Base-by-base conservation (phyloP, 2,329 filamentous ascomycete species). In the Byssochlamys sp. region DNA sequence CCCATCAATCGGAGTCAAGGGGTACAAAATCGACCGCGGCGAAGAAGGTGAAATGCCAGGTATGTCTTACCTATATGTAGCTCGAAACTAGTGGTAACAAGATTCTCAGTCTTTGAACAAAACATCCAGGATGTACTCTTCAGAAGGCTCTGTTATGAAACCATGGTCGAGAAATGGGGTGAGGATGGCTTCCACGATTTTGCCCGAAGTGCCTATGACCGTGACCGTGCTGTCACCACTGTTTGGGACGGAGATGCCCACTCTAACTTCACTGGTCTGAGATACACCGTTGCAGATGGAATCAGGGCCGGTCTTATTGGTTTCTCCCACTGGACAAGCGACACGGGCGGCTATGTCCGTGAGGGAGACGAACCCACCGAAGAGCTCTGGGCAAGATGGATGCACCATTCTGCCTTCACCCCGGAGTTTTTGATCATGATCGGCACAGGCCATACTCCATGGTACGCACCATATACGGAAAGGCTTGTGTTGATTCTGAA, bases 1-100 rank as follows among this genome's bases (percentile, higher is more conserved):
- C 56, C 61, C 71, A n/a, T 57, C 60, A 5, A 59, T 71, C 3
- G 72, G 72, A 11, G 68, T 73, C 9, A 68, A 67, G 49, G 72
- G 72, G 5, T 74, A 70, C 58, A 74, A 73, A 58, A 73, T 74
- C 55, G 71, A 74, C 50, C 66, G 71, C 27, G 71, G 72, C 26
- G 72, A 74, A 53, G 72, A 74, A 62, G 65, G 61, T n/a, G 72
- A 73, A 59, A 72, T 73, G 70, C 72, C 72, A 1, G 69, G 48
- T 51, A 51, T 51, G 48, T 7, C n/a, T 39, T 39, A 5, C 14
- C 5, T n/a, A n/a, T n/a, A 14, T n/a, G 2, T 6, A n/a, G 14
- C 12, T 39, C 12, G 4, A 14, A 11, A 14, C n/a, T 11, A 25
- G 5, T 31, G 3, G 26, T 53, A 24, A 53, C 51, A 29, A 1